Conservation (phyloP, 2,329 filamentous ascomycete species). For the Epichloe glyceriae region DNA sequence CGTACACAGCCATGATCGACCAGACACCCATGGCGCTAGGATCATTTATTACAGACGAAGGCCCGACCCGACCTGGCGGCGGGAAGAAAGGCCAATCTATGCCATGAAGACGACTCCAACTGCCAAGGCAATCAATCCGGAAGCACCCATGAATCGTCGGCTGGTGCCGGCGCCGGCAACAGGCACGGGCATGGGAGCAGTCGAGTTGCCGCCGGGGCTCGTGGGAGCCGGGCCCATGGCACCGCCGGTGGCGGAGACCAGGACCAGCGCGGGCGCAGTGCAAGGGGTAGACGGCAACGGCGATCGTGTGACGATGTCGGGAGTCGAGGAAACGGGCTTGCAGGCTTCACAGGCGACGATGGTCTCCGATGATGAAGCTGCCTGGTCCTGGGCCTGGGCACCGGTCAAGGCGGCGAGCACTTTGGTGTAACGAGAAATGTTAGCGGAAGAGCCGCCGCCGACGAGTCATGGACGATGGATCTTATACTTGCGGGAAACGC, state of each 20-base stretch:
- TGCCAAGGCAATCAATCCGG: background rate
- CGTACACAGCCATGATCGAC: accelerated
- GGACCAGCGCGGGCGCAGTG: conserved; percentile 4
- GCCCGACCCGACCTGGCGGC: no score
- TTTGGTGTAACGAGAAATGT: background rate
- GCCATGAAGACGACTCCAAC: background rate
- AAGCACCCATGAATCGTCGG: background rate
- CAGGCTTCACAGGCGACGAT: conserved; percentile 5
- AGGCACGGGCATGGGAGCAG: background rate
- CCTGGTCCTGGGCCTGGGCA: background rate
- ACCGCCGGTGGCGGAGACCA: background rate
- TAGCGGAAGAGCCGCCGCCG: background rate
- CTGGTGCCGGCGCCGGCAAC: background rate
- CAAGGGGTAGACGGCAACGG: conserved; percentile 6
- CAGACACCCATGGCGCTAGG: background rate
- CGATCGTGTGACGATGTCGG: conserved; percentile 8
- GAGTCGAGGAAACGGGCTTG: conserved; percentile 4
- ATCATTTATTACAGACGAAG: background rate
- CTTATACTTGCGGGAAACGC: background rate
- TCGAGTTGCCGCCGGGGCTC: background rate
- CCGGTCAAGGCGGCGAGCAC: background rate
- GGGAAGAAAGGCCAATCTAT: background rate
- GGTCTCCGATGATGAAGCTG: background rate
- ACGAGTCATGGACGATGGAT: no score
- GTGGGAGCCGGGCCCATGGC: background rate